Base-by-base conservation (phyloP, 2,329 filamentous ascomycete species). In the Phoma sp. region DNA sequence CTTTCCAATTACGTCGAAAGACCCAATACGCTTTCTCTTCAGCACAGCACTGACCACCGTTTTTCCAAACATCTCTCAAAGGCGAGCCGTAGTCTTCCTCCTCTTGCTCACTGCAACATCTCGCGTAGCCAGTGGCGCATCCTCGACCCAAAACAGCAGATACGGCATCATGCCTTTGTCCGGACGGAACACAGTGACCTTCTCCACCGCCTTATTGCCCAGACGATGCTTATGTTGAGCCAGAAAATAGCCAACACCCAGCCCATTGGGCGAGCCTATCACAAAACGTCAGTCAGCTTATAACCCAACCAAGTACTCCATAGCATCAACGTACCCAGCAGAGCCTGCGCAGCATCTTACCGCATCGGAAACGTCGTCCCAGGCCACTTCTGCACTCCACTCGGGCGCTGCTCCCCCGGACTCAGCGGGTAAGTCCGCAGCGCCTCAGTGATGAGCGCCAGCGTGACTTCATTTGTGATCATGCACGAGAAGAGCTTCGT, bases 141-240 rank as follows among this genome's bases (percentile, higher is more conserved):
- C 44, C 6, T 54, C 46, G n/a, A 61, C 33, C 38, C 48, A 60
- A 17, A 63, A 58, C 13, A 63, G 44, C 29, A 61, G 43, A 21
- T 60, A 49, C 15, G 51, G 51, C 45, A 55, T 55, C n/a, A 35
- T 8, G 5, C 45, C 48, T 12, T 31, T 49, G 24, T 60, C 56
- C 12, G 51, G 43, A 6, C 41, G 48, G 32, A 60, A 61, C 5
- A 63, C 51, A 0, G 57, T 58, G 12, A 61, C 49, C n/a, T 51
- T 61, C 12, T 52, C 49, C 8, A 60, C 39, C n/a, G 38, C 39
- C 39, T 60, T 60, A 5, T 53, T 46, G 2, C 54, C 58, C 10
- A 61, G 32, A 9, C 50, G 33, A 13, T 33, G 27, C 29, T 60
- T 60, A 19, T 63, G 61, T 17, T 63, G 58, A 2, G 51, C 51